Conservation (phyloP, 2,329 filamentous ascomycete species). For the Aspergillus chevalieri region DNA sequence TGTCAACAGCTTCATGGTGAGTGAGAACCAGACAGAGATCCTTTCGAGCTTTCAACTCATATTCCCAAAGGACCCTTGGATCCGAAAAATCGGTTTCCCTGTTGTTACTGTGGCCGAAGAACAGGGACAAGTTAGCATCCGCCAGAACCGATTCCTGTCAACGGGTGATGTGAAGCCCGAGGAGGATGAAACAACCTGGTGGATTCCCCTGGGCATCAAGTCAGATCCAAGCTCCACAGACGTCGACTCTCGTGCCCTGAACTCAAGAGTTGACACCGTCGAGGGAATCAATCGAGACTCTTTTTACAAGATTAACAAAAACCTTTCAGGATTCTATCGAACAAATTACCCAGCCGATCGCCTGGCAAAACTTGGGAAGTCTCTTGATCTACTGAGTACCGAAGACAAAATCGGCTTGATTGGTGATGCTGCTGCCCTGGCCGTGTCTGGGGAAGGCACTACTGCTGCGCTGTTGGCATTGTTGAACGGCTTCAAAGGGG, state of each 20-base stretch:
- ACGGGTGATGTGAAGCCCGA: conserved; percentile 86
- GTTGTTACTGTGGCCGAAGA: conserved; percentile 81
- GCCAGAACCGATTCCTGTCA: conserved; percentile 83
- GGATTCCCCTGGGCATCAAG: conserved; percentile 83
- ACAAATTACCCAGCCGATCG: conserved; percentile 88
- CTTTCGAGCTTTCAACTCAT: conserved; percentile 6
- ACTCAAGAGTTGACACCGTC: conserved; percentile 69
- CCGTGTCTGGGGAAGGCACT: conserved; percentile 76
- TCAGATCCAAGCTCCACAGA: conserved; percentile 62
- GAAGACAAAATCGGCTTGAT: conserved; percentile 92
- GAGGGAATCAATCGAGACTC: conserved; percentile 58
- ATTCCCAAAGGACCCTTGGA: conserved; percentile 64
- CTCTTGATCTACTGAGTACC: conserved; percentile 67
- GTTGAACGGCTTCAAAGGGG: conserved; percentile 73
- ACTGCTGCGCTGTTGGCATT: conserved; percentile 78
- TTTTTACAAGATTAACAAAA: conserved; percentile 92
- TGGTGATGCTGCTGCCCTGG: conserved; percentile 81
- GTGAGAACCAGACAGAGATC: conserved; percentile 4
- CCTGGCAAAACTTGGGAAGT: conserved; percentile 70
- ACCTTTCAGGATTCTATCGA: conserved; percentile 83
- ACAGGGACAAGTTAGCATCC: conserved; percentile 71
- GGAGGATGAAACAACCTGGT: conserved; percentile 90
- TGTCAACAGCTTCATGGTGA: conserved; percentile 74
- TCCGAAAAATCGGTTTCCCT: conserved; percentile 90
- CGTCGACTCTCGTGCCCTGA: conserved; percentile 62